Conservation (phyloP, 306 rosid species). For the Rosa persica region DNA sequence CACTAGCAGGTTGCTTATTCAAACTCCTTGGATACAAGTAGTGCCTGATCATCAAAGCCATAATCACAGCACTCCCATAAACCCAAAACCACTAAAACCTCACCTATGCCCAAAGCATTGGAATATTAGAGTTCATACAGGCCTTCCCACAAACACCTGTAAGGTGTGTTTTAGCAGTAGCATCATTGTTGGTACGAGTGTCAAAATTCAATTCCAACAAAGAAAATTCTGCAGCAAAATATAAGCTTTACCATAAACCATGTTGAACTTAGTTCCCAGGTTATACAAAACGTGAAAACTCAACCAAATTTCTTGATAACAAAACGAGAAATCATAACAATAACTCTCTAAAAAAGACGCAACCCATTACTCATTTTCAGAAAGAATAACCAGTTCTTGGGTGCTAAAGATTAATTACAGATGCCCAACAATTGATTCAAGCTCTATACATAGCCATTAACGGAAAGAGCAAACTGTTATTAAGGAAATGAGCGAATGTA, state of each 20-base stretch:
- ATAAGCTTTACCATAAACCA: not conserved
- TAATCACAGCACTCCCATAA: no score
- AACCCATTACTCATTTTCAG: not conserved
- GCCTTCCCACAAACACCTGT: slow-evolving; percentile 13
- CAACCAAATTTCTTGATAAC: not conserved
- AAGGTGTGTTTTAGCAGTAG: not conserved
- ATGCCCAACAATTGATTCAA: not conserved
- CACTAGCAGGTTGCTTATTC: not conserved
- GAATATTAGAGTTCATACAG: not conserved
- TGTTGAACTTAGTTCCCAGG: not conserved
- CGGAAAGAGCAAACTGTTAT: no score
- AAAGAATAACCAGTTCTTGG: not conserved
- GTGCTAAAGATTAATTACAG: not conserved
- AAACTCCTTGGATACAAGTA: not conserved
- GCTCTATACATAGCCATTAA: not conserved
- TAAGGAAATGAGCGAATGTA: not conserved
- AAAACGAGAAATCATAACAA: not conserved
- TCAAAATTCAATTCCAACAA: not conserved
- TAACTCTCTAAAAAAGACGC: not conserved
- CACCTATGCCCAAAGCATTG: not conserved
- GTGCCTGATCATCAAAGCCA: not conserved
- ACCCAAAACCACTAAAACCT: slow-evolving; percentile 3
- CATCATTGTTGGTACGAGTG: not conserved
- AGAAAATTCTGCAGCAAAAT: not conserved
- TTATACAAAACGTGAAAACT: not conserved